Evolutionary conservation across 768 basidiomycete genomes (phyloP).

Genomic region (Boletales sp.): DNA sequence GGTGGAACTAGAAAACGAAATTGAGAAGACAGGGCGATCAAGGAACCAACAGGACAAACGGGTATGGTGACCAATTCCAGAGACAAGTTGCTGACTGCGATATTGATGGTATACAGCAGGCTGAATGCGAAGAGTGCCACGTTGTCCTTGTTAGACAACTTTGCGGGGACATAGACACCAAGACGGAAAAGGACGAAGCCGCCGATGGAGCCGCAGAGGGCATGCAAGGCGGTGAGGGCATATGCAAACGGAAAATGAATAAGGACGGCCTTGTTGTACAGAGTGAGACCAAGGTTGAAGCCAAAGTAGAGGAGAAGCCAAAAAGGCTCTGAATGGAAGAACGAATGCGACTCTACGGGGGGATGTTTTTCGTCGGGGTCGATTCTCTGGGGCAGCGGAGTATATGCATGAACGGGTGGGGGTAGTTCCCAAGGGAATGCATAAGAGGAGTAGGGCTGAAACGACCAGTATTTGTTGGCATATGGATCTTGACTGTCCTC

Average conservation of each 20-base stretch:
- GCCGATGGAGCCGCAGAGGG: conserved; percentile 81
- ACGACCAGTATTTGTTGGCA: not conserved
- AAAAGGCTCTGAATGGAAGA: conserved; percentile 32
- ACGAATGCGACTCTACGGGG: conserved; percentile 12
- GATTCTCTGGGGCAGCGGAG: not conserved
- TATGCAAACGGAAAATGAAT: conserved; percentile 95
- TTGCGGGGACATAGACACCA: conserved; percentile 56
- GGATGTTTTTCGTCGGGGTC: conserved; percentile 2
- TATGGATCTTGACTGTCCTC: conserved; percentile 2
- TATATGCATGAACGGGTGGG: conserved; percentile 9
- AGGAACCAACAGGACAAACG: conserved; percentile 41
- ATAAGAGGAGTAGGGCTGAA: conserved; percentile 3
- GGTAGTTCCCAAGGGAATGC: conserved; percentile 21
- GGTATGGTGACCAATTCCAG: conserved; percentile 87
- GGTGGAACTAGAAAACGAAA: conserved; percentile 73
- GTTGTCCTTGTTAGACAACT: conserved; percentile 48
- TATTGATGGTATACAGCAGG: conserved; percentile 91
- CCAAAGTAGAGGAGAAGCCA: conserved; percentile 85
- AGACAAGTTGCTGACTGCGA: conserved; percentile 90
- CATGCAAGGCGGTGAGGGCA: conserved; percentile 89
- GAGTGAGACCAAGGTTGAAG: conserved; percentile 88
- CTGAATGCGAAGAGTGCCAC: conserved; percentile 78
- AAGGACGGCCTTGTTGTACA: conserved; percentile 94
- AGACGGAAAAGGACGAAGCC: conserved; percentile 61
- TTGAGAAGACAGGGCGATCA: not conserved